Evolutionary conservation across 495 filamentous ascomycete genomes (phyloP).

Genomic region (Penicillium steckii): DNA sequence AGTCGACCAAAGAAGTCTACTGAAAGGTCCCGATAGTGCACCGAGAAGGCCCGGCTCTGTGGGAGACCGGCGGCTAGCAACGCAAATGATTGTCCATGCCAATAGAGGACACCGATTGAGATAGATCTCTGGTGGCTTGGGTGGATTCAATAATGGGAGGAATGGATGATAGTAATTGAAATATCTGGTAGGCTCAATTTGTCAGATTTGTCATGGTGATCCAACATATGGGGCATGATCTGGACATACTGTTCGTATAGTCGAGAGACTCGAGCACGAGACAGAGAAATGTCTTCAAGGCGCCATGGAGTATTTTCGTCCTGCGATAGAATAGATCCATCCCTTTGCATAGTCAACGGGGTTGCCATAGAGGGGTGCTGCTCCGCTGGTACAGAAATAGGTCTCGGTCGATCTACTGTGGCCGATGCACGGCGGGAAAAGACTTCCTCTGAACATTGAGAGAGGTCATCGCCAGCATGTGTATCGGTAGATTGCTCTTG

Average conservation of each 20-base stretch:
- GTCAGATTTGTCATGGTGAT: constrained; percentile 7
- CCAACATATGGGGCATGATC: not conserved
- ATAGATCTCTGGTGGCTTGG: constrained; percentile 72
- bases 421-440: constrained; percentile 35
- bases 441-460: constrained; percentile 41
- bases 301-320: constrained; percentile 39
- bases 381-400: constrained; percentile 39
- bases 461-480: constrained; percentile 34
- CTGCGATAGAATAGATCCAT: constrained; percentile 42
- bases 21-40: constrained; percentile 69
- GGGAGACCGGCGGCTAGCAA: constrained; percentile 74
- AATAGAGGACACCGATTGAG: constrained; percentile 71
- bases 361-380: constrained; percentile 37
- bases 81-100: constrained; percentile 83
- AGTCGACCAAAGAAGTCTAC: constrained; percentile 75
- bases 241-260: constrained; percentile 44
- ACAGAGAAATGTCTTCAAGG: constrained; percentile 44
- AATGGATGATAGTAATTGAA: constrained; percentile 84
- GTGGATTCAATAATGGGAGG: constrained; percentile 73
- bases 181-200: constrained; percentile 42
- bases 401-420: constrained; percentile 26
- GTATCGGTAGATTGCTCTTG: constrained; percentile 26
- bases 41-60: constrained; percentile 67
- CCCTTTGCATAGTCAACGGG: constrained; percentile 38
- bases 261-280: constrained; percentile 35